Percentiles rank a stretch among this genome's conserved stretches.
These are phyloP conservation scores for Diplodia sapinea DNA, from an alignment of 2,329 filamentous ascomycete species.

Conservation along the genomic window DNA sequence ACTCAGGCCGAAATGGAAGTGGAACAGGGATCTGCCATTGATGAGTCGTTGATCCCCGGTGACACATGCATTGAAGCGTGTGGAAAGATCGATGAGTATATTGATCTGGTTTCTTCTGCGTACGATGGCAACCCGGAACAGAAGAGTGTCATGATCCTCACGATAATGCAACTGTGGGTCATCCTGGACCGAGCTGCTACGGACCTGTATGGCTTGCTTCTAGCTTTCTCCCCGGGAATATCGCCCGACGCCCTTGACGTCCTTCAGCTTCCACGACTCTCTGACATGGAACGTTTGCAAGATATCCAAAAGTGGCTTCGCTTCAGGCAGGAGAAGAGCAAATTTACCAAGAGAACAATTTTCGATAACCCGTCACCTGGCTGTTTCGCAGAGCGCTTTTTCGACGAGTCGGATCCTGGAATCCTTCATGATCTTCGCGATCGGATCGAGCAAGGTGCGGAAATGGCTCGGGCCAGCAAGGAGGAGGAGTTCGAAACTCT, in stretches of 20 bases:
- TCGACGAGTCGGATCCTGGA: slow-evolving; percentile 39
- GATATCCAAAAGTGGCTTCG: slow-evolving; percentile 58
- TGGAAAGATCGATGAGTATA: slow-evolving; percentile 45
- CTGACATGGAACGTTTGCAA: slow-evolving; percentile 59
- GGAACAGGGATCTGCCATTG: not conserved
- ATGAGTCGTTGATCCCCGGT: not conserved
- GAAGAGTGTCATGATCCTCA: slow-evolving; percentile 60
- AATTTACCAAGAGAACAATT: slow-evolving; percentile 48
- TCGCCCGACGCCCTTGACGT: slow-evolving; percentile 58
- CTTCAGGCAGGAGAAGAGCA: slow-evolving; percentile 41
- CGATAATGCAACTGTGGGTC: slow-evolving; percentile 64
- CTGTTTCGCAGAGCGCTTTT: slow-evolving; percentile 58
- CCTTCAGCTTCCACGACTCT: slow-evolving; percentile 56
- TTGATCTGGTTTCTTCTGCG: slow-evolving; percentile 41
- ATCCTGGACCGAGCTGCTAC: slow-evolving; percentile 59
- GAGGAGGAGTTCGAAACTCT: slow-evolving; percentile 47
- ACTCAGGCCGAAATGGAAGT: slow-evolving; percentile 1
- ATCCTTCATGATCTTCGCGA: slow-evolving; percentile 42
- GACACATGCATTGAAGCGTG: slow-evolving; percentile 43
- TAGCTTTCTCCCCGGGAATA: slow-evolving; percentile 60
- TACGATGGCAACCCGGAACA: slow-evolving; percentile 57
- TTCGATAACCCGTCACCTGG: slow-evolving; percentile 52
- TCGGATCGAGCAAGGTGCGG: slow-evolving; percentile 46
- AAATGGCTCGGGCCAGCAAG: slow-evolving; percentile 43
- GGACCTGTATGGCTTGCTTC: slow-evolving; percentile 54